Evolutionary conservation across 2,329 filamentous ascomycete species (phyloP).

Genomic region (Aspergillus fructus): DNA sequence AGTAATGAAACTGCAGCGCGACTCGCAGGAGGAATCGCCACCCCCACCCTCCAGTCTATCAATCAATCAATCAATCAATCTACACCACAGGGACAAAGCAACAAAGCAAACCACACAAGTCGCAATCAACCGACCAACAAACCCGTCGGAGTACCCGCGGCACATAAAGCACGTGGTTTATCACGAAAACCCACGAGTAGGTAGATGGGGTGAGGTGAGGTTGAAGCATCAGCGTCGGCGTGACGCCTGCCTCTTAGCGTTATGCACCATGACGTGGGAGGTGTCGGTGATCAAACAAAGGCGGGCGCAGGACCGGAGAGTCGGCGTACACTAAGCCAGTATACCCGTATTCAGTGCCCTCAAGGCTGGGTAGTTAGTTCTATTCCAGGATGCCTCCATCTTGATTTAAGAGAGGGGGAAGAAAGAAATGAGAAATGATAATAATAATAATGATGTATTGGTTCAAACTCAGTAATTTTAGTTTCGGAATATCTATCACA

Average conservation of each 20-base stretch:
- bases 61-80: background rate
- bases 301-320: background rate
- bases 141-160: background rate
- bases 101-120: background rate
- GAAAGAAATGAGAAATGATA: no score
- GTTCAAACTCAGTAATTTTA: no score
- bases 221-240: background rate
- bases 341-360: no score
- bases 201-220: background rate
- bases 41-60: background rate
- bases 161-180: background rate
- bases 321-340: no score
- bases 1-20: no score
- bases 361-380: no score
- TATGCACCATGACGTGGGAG: slow-evolving; percentile 14
- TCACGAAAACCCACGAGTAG: background rate
- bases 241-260: background rate
- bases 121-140: background rate
- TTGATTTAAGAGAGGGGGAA: no score
- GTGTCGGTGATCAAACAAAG: background rate
- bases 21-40: background rate
- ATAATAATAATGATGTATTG: no score
- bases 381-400: no score
- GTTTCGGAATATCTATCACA: no score
- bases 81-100: background rate